Evolutionary conservation across 495 filamentous ascomycete species (phyloP).

Genomic region (Umbilicaria muhlenbergii): DNA sequence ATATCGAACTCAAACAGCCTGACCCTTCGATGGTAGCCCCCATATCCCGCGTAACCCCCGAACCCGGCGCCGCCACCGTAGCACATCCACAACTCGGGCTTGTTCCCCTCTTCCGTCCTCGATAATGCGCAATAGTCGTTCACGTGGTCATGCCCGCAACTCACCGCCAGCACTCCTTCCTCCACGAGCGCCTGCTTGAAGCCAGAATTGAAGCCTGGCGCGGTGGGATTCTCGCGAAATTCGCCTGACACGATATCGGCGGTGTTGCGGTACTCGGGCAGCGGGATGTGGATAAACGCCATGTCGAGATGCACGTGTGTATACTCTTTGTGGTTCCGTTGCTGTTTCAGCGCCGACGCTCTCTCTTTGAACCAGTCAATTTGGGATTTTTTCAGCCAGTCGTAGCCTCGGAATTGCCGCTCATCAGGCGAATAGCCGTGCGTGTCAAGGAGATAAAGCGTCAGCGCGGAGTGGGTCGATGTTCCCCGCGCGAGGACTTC

Average conservation of each 20-base stretch:
- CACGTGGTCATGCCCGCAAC: conserved; percentile 88
- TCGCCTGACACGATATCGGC: conserved; percentile 38
- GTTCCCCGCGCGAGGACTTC: conserved; percentile 71
- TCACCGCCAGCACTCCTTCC: conserved; percentile 71
- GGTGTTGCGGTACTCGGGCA: conserved; percentile 65
- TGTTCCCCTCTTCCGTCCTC: conserved; percentile 25
- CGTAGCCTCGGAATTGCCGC: conserved; percentile 69
- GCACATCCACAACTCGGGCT: conserved; percentile 91
- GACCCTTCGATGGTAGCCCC: conserved; percentile 66
- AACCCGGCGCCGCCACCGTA: conserved; percentile 82
- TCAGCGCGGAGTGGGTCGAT: conserved; percentile 74
- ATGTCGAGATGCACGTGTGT: conserved; percentile 87
- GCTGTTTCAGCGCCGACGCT: conserved; percentile 47
- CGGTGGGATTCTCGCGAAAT: conserved; percentile 65
- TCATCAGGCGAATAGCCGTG: conserved; percentile 89
- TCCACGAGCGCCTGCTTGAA: conserved; percentile 78
- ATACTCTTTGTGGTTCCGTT: conserved; percentile 57
- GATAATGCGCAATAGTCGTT: conserved; percentile 87
- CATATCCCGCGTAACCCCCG: conserved; percentile 87
- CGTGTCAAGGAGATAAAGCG: conserved; percentile 85
- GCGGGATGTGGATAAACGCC: conserved; percentile 93
- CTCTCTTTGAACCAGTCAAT: conserved; percentile 86
- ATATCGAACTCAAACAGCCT: conserved; percentile 88
- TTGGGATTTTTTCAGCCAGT: conserved; percentile 89
- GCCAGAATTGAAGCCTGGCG: conserved; percentile 72